phyloP scores from a whole-genome alignment of 192 early-diverging fungal species.

The Ambispora gerdemannii region DNA sequence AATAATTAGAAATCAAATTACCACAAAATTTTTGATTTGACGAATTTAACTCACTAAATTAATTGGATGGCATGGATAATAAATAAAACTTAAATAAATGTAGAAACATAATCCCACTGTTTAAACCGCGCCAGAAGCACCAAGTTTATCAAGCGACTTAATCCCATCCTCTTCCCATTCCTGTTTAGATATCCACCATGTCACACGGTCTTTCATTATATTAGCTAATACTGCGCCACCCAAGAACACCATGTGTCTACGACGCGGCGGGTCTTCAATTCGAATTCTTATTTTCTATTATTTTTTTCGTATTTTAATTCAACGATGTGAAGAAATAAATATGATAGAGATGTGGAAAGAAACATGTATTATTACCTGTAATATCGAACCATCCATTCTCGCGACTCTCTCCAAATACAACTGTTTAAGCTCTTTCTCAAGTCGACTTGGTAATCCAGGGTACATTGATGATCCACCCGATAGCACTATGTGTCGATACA shows the following conservation, averaged over 20 bases:
- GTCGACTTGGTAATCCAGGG: slow-evolving; percentile 90
- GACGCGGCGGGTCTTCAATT: slow-evolving; percentile 95
- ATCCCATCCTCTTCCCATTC: slow-evolving; percentile 93
- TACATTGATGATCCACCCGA: slow-evolving; percentile 99
- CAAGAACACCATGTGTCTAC: slow-evolving; percentile 98
- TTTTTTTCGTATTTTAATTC: too few relatives aligned
- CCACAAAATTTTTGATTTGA: too few relatives aligned
- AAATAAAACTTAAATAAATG: too few relatives aligned
- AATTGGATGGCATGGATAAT: too few relatives aligned
- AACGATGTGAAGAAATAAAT: too few relatives aligned
- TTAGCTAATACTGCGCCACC: slow-evolving; percentile 96
- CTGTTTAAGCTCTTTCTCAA: slow-evolving; percentile 99
- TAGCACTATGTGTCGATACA: slow-evolving; percentile 97
- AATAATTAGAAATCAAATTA: too few relatives aligned
- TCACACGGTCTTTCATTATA: slow-evolving; percentile 87
- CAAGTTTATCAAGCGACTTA: slow-evolving; percentile 64
- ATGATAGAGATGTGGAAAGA: too few relatives aligned
- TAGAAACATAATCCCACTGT: too few relatives aligned
- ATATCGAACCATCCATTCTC: slow-evolving; percentile 74
- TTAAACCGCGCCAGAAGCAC: slow-evolving; percentile 20
- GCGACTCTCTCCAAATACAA: slow-evolving; percentile 89
- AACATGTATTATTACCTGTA: slow-evolving; percentile 59
- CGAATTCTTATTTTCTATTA: slow-evolving; percentile 92
- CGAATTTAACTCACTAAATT: too few relatives aligned
- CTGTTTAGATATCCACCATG: slow-evolving; percentile 89